Evolutionary conservation across 208 protist genomes (phyloP).

Genomic region (Vickermania ingenoplastis): DNA sequence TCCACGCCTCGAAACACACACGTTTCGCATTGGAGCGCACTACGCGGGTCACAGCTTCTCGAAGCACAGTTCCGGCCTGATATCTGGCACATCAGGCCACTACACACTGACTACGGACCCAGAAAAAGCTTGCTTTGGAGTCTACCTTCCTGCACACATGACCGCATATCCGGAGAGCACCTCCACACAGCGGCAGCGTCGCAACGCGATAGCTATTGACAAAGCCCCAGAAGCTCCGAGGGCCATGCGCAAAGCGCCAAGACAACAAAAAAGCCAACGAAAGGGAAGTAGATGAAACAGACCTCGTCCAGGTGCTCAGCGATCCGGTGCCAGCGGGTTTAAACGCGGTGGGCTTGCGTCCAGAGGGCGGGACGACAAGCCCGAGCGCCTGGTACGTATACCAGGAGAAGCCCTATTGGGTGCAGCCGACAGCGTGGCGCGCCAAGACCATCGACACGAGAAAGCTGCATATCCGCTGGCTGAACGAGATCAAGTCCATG

Average conservation of each 20-base stretch:
- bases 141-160: neutral
- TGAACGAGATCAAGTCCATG: neutral
- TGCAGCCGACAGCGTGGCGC: neutral
- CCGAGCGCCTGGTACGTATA: neutral
- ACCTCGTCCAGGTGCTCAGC: neutral
- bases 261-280: neutral
- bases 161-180: neutral
- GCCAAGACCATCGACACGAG: neutral
- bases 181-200: neutral
- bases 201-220: too few species aligned
- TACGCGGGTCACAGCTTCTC: too few species aligned
- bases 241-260: neutral
- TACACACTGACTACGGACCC: neutral
- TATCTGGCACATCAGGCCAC: neutral
- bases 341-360: too few species aligned
- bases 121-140: neutral
- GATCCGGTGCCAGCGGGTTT: neutral
- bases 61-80: neutral
- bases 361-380: neutral
- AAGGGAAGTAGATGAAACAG: neutral
- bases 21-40: too few species aligned
- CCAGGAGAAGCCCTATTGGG: neutral
- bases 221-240: too few species aligned
- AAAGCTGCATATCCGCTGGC: neutral
- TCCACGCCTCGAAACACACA: neutral